phyloP scores from a whole-genome alignment of 202 grass and related monocot species.

The Eragrostis tef region DNA sequence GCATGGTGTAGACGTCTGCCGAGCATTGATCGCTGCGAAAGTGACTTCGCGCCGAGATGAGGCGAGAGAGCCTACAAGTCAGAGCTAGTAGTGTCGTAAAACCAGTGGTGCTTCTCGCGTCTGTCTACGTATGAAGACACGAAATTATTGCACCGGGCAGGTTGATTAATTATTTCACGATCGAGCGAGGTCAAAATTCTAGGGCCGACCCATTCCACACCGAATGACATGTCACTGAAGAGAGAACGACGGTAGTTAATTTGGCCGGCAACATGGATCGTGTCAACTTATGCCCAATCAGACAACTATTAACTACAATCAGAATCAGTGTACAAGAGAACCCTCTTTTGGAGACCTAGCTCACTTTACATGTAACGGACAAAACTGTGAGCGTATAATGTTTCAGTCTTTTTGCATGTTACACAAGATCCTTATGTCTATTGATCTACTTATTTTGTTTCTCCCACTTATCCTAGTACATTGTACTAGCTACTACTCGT shows the following conservation, averaged over 20 bases:
- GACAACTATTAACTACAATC: background rate
- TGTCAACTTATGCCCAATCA: background rate
- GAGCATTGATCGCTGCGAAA: background rate
- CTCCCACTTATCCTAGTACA: no score
- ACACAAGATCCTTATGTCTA: no score
- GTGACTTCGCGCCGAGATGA: background rate
- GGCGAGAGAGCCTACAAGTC: background rate
- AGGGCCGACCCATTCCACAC: background rate
- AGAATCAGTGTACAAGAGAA: background rate
- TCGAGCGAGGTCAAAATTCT: background rate
- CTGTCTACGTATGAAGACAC: background rate
- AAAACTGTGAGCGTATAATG: no score
- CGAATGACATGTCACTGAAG: background rate
- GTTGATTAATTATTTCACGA: background rate
- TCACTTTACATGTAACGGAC: no score
- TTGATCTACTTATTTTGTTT: no score
- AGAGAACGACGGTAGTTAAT: background rate
- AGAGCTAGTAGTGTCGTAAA: background rate
- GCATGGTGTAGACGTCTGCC: background rate
- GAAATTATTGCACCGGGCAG: background rate
- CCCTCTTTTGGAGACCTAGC: no score
- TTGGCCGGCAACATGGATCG: background rate
- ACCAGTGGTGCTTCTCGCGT: background rate
- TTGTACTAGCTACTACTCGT: no score
- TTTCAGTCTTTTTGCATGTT: no score